Evolutionary conservation across 805 yeast genomes (phyloP).

Genomic region (Suhomyces xylopsoci): DNA sequence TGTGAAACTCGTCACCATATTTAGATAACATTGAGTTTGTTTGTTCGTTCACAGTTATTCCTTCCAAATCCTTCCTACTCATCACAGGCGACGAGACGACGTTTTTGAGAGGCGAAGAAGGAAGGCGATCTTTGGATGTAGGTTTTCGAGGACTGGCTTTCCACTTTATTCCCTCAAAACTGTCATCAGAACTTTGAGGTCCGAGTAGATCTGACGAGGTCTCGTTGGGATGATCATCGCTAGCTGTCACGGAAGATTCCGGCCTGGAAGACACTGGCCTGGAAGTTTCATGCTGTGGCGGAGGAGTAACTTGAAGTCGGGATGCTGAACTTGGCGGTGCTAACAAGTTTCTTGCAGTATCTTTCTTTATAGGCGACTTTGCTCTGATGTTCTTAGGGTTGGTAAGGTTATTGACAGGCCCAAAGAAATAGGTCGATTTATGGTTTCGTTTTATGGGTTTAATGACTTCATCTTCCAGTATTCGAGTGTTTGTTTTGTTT

Average conservation of each 20-base stretch:
- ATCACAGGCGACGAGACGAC: conserved; percentile 1
- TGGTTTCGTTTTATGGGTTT: conserved; percentile 10
- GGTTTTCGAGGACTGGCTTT: conserved; percentile 13
- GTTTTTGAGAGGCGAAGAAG: conserved; percentile 9
- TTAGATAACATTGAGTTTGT: conserved; percentile 39
- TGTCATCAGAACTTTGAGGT: conserved; percentile 35
- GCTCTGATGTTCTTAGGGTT: background rate
- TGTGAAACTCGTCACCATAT: conserved; percentile 39
- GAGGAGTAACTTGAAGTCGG: background rate
- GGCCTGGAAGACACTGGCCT: background rate
- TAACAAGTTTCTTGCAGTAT: background rate
- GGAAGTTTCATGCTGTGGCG: background rate
- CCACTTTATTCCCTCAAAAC: conserved; percentile 41
- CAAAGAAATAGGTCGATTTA: conserved; percentile 33
- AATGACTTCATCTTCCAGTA: conserved; percentile 5
- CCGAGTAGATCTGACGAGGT: background rate
- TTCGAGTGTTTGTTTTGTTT: background rate
- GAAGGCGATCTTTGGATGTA: conserved; percentile 4
- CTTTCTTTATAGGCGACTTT: background rate
- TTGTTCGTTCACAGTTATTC: conserved; percentile 25
- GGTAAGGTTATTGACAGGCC: conserved; percentile 30
- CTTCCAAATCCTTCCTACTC: background rate
- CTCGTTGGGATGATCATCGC: background rate
- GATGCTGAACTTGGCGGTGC: background rate
- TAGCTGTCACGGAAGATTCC: background rate